A percentile compares a stretch with the other conserved stretches of the same genome.
Evolutionary conservation across 805 yeast genomes (phyloP).

Genomic region (Teunomyces panamensis): DNA sequence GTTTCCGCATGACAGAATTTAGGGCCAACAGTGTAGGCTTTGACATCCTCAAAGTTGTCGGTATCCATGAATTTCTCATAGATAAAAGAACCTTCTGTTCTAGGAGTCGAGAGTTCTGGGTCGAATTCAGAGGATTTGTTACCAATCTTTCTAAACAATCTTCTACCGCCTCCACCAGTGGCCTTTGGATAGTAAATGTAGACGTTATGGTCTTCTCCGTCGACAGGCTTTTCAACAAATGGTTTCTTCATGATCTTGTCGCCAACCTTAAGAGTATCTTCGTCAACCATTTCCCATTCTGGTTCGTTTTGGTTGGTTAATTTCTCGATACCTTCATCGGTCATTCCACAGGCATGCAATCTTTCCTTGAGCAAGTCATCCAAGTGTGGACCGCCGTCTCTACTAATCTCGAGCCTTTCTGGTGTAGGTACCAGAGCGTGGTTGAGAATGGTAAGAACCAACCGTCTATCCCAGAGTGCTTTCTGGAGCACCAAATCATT

Average conservation of each 20-base stretch:
- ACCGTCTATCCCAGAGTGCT: conserved; percentile 94
- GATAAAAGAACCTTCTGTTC: conserved; percentile 87
- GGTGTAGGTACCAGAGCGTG: conserved; percentile 90
- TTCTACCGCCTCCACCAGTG: conserved; percentile 97
- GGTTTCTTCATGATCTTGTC: conserved; percentile 79
- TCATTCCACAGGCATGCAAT: conserved; percentile 45
- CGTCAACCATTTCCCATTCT: conserved; percentile 80
- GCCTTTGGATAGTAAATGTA: conserved; percentile 84
- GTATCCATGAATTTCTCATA: conserved; percentile 97
- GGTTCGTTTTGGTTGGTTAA: conserved; percentile 75
- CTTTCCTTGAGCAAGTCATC: conserved; percentile 49
- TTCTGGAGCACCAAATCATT: conserved; percentile 91
- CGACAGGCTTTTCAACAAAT: conserved; percentile 97
- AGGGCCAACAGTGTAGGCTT: conserved; percentile 95
- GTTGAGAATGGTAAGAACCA: conserved; percentile 76
- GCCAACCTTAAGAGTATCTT: conserved; percentile 71
- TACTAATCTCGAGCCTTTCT: conserved; percentile 75
- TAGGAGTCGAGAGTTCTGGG: conserved; percentile 65
- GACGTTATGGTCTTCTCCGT: conserved; percentile 97
- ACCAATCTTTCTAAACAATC: conserved; percentile 92
- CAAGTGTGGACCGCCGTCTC: conserved; percentile 95
- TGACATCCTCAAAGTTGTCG: conserved; percentile 96
- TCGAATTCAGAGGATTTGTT: conserved; percentile 96
- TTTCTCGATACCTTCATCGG: conserved; percentile 46
- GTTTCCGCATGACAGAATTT: conserved; percentile 96